Evolutionary conservation across 2,329 filamentous ascomycete species (phyloP), one percentile per base, ranked within the genome.

Genomic region (Aspergillus flavus): DNA sequence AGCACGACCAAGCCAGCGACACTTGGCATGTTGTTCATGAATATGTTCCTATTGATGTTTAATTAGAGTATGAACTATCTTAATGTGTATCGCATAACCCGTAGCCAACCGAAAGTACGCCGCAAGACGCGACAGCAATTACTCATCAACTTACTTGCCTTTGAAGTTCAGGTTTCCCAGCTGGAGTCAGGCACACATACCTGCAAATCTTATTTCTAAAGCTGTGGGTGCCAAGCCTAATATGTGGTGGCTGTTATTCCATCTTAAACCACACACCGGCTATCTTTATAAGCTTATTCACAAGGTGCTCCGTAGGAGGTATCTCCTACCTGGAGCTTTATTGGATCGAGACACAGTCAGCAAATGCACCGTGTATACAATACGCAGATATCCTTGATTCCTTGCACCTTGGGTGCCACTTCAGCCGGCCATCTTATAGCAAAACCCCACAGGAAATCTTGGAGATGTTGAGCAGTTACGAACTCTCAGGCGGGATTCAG

Each of bases 11-110:
- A 36, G 9, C 23, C 16, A 65, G 30, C 6, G 36, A 68, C 19
- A 64, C 61, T 1, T 75, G 68, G 73, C 57, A 55, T 26, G 64
- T 61, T 23, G 62, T 70, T 11, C 64, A 73, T 48, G 69, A 68
- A 57, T 73, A 65, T 32, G 56, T 68, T 43, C 71, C 71, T 10
- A 61, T 73, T 36, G 66, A 66, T 56, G 4, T 26, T 39, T 58
- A 28, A 34, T 21, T 26, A 23, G 1, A 46, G 11, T 21, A 23
- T 23, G 43, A 46, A 21, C 0, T 23, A 12, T 23, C 11, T 6
- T 14, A 7, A 43, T 21, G n/a, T 23, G n/a, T 41, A n/a, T 41
- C 16, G 6, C 16, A 41, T 41, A 41, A 1, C 19, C 2, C 7
- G 6, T 41, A 16, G 19, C 2, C 19, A 41, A 36, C 34, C 5